These are phyloP conservation scores for Pascua guehoae DNA, from an alignment of 1,284 basidiomycete species.

Conservation along the genomic window DNA sequence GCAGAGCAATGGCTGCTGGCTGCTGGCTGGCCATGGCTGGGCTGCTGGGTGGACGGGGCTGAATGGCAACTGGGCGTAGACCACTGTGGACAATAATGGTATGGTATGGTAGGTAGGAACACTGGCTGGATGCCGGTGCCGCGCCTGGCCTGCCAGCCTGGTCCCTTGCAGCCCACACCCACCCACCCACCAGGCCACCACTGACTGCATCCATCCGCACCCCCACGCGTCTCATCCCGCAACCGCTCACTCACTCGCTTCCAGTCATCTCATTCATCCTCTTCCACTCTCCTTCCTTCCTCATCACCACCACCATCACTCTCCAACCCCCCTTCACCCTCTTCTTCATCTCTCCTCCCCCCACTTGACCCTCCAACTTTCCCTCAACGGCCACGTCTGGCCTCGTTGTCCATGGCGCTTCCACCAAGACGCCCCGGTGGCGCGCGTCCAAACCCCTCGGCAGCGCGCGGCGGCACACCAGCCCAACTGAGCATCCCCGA, in stretches of 20 bases:
- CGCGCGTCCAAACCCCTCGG: constrained; percentile 18
- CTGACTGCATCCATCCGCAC: too few relatives aligned
- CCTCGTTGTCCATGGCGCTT: constrained; percentile 6
- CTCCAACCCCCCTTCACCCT: background rate
- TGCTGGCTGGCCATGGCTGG: background rate
- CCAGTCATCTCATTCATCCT: background rate
- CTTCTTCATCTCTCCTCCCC: background rate
- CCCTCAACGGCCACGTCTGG: background rate
- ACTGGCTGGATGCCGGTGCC: background rate
- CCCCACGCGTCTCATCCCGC: background rate
- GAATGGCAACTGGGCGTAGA: too few relatives aligned
- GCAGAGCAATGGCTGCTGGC: too few relatives aligned
- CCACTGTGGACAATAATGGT: too few relatives aligned
- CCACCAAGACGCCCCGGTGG: constrained; percentile 16
- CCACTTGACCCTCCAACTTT: background rate
- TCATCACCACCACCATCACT: background rate
- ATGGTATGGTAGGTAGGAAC: too few relatives aligned
- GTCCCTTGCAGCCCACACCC: background rate
- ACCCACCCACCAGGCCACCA: too few relatives aligned
- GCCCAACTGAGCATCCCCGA: constrained; percentile 40
- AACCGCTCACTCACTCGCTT: too few relatives aligned
- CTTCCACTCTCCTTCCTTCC: background rate
- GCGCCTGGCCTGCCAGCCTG: too few relatives aligned
- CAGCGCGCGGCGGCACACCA: constrained; percentile 6
- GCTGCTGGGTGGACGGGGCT: too few relatives aligned